Evolutionary conservation across 106 monocot genomes (phyloP).

Genomic region (Dioscorea dumetorum): DNA sequence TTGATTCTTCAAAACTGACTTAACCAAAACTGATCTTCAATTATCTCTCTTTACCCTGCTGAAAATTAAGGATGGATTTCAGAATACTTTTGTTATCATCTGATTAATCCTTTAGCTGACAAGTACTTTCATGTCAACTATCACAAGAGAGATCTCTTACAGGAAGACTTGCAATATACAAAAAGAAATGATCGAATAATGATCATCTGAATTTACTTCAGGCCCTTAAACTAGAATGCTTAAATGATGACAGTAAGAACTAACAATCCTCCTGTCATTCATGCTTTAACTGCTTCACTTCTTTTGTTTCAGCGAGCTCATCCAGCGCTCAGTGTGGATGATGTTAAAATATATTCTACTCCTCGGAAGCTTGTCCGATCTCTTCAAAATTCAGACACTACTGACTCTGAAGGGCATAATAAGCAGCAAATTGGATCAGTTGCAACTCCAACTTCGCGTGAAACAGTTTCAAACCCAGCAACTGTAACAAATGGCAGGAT

Average conservation of each 20-base stretch:
- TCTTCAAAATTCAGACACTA: constrained; percentile 43
- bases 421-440: not conserved
- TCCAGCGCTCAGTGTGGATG: constrained; percentile 31
- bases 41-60: too few relatives aligned
- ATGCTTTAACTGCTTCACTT: not conserved
- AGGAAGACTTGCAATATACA: too few relatives aligned
- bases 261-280: not conserved
- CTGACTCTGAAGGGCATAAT: constrained; percentile 3
- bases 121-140: too few relatives aligned
- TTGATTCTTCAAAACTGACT: not conserved
- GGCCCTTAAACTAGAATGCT: not conserved
- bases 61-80: too few relatives aligned
- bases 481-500: constrained; percentile 3
- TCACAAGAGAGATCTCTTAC: too few relatives aligned
- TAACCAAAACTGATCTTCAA: too few relatives aligned
- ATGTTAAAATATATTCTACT: constrained; percentile 51
- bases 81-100: too few relatives aligned
- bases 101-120: too few relatives aligned
- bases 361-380: constrained; percentile 74
- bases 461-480: constrained; percentile 7
- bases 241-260: not conserved
- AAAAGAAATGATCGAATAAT: too few relatives aligned
- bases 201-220: too few relatives aligned
- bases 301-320: constrained; percentile 25
- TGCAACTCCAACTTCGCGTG: constrained; percentile 12